These are phyloP conservation scores for Achlya hypogyna DNA, from an alignment of 352 stramenopile genomes.

Conservation along the genomic window DNA sequence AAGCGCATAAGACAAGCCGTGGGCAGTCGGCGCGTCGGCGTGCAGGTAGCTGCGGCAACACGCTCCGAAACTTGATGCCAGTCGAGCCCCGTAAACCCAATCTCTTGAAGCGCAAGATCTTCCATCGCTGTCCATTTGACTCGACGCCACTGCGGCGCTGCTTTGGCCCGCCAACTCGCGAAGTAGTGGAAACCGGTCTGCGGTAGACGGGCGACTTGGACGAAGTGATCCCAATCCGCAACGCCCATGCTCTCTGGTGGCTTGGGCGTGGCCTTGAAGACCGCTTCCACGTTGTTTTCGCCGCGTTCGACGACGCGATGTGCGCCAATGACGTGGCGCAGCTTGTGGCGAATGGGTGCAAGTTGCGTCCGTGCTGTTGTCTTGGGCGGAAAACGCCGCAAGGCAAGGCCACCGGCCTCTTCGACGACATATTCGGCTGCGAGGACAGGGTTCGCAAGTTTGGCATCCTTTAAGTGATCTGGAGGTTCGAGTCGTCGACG, in stretches of 20 bases:
- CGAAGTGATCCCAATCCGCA: background rate
- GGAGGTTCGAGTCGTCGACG: too few relatives aligned
- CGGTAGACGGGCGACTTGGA: background rate
- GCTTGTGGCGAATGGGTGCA: background rate
- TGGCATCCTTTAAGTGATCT: too few relatives aligned
- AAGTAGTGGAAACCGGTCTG: background rate
- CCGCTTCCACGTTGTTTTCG: background rate
- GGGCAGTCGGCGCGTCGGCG: background rate
- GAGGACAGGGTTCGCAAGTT: too few relatives aligned
- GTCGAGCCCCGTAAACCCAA: background rate
- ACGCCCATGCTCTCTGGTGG: background rate
- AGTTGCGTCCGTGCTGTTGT: background rate
- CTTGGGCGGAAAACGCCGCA: background rate
- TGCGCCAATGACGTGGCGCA: background rate
- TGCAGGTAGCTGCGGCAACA: background rate
- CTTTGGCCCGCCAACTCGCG: background rate
- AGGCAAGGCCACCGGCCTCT: background rate
- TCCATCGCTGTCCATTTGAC: background rate
- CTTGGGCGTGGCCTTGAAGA: background rate
- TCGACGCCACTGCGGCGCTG: background rate
- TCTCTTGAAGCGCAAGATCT: background rate
- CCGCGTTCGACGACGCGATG: background rate
- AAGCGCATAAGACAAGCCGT: background rate
- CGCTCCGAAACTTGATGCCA: background rate
- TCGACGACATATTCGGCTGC: too few relatives aligned